Base-by-base conservation (phyloP, 2,329 filamentous ascomycete genomes). In the Penicillium brevicompactum region DNA sequence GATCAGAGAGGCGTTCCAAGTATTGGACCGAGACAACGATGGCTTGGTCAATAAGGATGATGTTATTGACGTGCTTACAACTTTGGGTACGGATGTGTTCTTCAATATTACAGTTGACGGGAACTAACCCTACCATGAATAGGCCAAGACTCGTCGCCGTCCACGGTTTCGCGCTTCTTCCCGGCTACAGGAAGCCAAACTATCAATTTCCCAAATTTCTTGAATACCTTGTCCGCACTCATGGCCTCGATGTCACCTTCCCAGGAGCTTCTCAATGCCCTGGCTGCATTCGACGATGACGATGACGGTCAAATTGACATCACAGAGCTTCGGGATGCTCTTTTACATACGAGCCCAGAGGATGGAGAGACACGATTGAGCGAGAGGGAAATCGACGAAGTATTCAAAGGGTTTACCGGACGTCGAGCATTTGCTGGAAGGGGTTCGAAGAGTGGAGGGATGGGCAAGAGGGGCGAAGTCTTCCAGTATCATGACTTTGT, bases 401-500 rank as follows among this genome's bases (percentile, higher is more conserved):
- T 96, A n/a, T 83, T 97, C 63, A 85, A 84, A 54, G 92, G 91
- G 0, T 99, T 96, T 74, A 90, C 89, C 3, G 90, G 91, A 0
- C 83, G 91, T 54, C 84, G 91, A 58, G 91, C 90, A 0, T 96
- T 97, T 74, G 89, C 86, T 45, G 90, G 81, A 1, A 72, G 72
- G 51, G 65, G 60, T 41, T 67, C 64, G 13, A 73, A 64, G 70
- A 79, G 59, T 75, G 84, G 57, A 60, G 87, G 68, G 75, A 82
- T 65, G 48, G 67, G 69, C 6, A 88, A 87, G 68, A 83, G 89
- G 58, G 91, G 90, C 1, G 93, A 97, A 57, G 92, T 97, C 0
- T 97, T 99, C 75, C 85, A 87, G 67, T 99, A 97, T 71, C 86
- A 91, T 59, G 94, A 99, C 55, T 97, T 97, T 76, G 91, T 97